phyloP scores from a whole-genome alignment of 2,329 filamentous ascomycete species.

The Dothideomycetes sp. region DNA sequence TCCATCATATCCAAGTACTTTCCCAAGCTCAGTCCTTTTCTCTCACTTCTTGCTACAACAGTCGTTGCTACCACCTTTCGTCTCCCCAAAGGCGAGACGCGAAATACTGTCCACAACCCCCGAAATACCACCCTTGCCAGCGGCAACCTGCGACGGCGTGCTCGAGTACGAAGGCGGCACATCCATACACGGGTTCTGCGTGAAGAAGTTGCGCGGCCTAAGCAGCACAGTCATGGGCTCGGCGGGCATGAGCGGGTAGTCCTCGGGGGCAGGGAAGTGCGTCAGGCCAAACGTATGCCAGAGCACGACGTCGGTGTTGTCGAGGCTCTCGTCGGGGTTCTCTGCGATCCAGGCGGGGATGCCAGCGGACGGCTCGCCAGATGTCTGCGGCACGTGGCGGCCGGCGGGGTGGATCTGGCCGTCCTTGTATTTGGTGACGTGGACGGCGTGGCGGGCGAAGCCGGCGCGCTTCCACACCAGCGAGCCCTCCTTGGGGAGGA shows the following conservation, averaged over 20 bases:
- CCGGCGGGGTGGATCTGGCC: slow-evolving; percentile 77
- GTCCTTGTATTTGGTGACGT: slow-evolving; percentile 78
- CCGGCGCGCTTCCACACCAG: slow-evolving; percentile 84
- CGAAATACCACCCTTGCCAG: slow-evolving; percentile 20
- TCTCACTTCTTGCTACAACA: slow-evolving; percentile 7
- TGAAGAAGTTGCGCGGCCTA: slow-evolving; percentile 73
- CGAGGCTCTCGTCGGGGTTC: slow-evolving; percentile 53
- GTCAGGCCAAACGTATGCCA: slow-evolving; percentile 93
- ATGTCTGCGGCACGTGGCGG: slow-evolving; percentile 79
- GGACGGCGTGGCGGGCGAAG: slow-evolving; percentile 76
- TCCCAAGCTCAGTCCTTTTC: no score
- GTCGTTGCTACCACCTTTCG: slow-evolving; percentile 20
- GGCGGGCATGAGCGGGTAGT: slow-evolving; percentile 80
- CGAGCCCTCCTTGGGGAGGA: slow-evolving; percentile 70
- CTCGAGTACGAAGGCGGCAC: slow-evolving; percentile 65
- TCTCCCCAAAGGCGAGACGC: slow-evolving; percentile 32
- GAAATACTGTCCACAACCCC: slow-evolving; percentile 42
- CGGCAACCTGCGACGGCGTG: slow-evolving; percentile 56
- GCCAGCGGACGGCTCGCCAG: slow-evolving; percentile 63
- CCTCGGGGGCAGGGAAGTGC: slow-evolving; percentile 81
- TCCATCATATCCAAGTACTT: no score
- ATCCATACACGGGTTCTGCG: slow-evolving; percentile 66
- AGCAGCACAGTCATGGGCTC: slow-evolving; percentile 69
- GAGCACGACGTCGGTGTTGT: slow-evolving; percentile 69
- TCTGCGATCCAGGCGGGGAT: slow-evolving; percentile 65